Conservation (phyloP, 2,329 filamentous ascomycete genomes). For the Pezicula carpinea region DNA sequence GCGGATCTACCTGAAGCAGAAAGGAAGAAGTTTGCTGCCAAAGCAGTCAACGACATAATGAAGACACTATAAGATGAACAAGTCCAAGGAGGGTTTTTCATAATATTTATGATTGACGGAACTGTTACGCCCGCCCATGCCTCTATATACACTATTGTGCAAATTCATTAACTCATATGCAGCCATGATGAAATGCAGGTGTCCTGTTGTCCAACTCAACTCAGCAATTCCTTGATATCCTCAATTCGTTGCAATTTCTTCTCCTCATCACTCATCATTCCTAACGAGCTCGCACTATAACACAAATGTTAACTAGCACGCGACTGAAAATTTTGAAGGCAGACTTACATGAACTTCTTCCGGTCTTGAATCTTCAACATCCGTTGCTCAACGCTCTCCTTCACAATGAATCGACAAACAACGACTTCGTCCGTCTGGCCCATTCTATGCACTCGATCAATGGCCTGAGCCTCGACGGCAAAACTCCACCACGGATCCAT, state of each 20-base stretch:
- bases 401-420: conserved; percentile 84
- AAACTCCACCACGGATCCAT: conserved; percentile 99
- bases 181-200: too few relatives aligned
- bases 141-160: too few relatives aligned
- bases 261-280: conserved; percentile 93
- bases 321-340: conserved; percentile 5
- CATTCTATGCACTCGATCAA: conserved; percentile 96
- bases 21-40: conserved; percentile 54
- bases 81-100: too few relatives aligned
- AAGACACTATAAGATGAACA: conserved; percentile 28
- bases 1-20: conserved; percentile 57
- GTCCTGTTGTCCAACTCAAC: too few relatives aligned
- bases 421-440: conserved; percentile 83
- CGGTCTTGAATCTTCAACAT: conserved; percentile 92
- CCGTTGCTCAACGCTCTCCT: conserved; percentile 87
- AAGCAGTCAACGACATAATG: conserved; percentile 62
- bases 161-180: too few relatives aligned
- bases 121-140: too few relatives aligned
- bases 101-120: too few relatives aligned
- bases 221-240: conserved; percentile 84
- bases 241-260: conserved; percentile 87
- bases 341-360: conserved; percentile 88
- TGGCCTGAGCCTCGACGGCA: conserved; percentile 92
- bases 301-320: conserved; percentile 13
- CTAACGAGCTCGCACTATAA: conserved; percentile 80